phyloP scores from a whole-genome alignment of 179 eudicot genomes.

The Beta corolliflora region DNA sequence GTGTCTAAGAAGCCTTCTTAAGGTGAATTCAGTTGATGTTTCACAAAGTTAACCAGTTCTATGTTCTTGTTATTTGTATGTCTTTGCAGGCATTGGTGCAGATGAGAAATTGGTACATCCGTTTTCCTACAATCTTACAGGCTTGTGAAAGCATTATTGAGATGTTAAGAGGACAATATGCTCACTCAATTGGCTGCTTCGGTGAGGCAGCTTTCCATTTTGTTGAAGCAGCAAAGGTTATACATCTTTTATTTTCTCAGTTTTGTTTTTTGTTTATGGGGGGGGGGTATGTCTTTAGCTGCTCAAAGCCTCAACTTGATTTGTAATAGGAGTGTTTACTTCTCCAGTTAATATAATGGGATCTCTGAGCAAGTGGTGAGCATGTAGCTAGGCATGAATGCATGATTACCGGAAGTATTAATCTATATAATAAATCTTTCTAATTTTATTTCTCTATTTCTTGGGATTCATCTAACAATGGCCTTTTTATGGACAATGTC shows the following conservation, averaged over 20 bases:
- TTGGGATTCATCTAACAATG: too few relatives aligned
- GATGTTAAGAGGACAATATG: constrained; percentile 98
- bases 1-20: too few relatives aligned
- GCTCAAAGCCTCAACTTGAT: too few relatives aligned
- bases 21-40: background rate
- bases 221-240: constrained; percentile 82
- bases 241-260: too few relatives aligned
- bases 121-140: constrained; percentile 90
- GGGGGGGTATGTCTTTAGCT: background rate
- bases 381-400: too few relatives aligned
- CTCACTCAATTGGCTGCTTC: constrained; percentile 84
- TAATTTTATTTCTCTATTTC: too few relatives aligned
- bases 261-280: background rate
- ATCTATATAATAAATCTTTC: too few relatives aligned
- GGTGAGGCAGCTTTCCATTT: constrained; percentile 86
- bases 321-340: too few relatives aligned
- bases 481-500: too few relatives aligned
- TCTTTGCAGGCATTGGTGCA: constrained; percentile 79
- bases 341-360: too few relatives aligned
- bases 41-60: background rate
- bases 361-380: too few relatives aligned
- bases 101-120: constrained; percentile 83
- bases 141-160: constrained; percentile 89
- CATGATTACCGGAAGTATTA: too few relatives aligned
- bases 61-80: constrained; percentile 2